phyloP scores from a whole-genome alignment of 2,329 filamentous ascomycete species.

The Hymenoscyphus linearis region DNA sequence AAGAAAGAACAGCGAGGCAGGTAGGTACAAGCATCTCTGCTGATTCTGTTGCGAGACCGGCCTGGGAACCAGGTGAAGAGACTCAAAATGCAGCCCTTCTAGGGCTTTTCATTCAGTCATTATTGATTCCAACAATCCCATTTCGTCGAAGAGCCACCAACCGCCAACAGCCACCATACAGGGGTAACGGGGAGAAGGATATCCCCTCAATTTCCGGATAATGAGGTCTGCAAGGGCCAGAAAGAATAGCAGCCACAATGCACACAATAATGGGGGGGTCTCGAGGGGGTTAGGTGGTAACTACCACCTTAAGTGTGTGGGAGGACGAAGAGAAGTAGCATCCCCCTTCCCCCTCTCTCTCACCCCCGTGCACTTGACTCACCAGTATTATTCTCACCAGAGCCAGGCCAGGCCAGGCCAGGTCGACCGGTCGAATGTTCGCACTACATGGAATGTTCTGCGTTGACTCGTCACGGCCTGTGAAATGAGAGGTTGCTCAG shows the following conservation, averaged over 20 bases:
- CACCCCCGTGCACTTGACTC: not conserved
- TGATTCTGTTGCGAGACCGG: not conserved
- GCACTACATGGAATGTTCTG: not conserved
- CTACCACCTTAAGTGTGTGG: no score
- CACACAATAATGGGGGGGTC: no score
- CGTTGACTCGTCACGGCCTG: not conserved
- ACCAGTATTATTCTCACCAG: not conserved
- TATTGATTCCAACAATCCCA: slow-evolving; percentile 2
- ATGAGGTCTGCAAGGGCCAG: slow-evolving; percentile 10
- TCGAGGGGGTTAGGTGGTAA: not conserved
- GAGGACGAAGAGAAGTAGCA: not conserved
- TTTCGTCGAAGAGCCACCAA: slow-evolving; percentile 16
- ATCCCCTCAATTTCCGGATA: slow-evolving; percentile 19
- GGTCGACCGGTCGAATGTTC: not conserved
- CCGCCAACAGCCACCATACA: not conserved
- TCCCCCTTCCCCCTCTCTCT: not conserved
- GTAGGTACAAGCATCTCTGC: slow-evolving; percentile 9
- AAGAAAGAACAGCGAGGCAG: slow-evolving; percentile 9
- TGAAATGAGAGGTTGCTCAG: not conserved
- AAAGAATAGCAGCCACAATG: slow-evolving; percentile 1
- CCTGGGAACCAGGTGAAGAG: not conserved
- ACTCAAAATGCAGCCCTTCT: not conserved
- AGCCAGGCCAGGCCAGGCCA: no score
- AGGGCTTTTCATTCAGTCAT: not conserved
- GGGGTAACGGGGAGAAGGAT: not conserved